Percentiles rank a stretch among this genome's conserved stretches.
Evolutionary conservation across 2,329 filamentous ascomycete genomes (phyloP).

Genomic region (Epichloe hybrida): DNA sequence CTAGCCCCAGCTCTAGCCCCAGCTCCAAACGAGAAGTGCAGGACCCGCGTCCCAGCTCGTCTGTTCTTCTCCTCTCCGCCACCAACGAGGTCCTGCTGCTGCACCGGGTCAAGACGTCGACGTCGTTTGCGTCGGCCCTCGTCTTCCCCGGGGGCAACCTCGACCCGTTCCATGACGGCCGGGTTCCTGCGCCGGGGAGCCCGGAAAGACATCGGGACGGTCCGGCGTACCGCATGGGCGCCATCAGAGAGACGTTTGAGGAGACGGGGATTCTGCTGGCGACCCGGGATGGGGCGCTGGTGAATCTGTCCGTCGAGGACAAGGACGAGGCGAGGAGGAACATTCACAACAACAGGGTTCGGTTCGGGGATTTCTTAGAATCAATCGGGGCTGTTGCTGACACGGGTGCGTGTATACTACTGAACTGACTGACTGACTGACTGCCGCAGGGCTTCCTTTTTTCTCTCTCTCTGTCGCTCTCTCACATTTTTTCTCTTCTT

Average conservation of each 20-base stretch:
- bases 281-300: constrained; percentile 34
- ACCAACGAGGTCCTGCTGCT: constrained; percentile 79
- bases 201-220: constrained; percentile 55
- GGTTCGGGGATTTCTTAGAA: constrained; percentile 53
- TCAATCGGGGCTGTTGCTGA: constrained; percentile 48
- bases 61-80: constrained; percentile 74
- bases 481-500: not conserved
- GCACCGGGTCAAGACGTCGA: constrained; percentile 69
- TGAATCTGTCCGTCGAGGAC: constrained; percentile 46
- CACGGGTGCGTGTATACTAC: constrained; percentile 35
- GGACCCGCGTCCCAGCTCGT: constrained; percentile 53
- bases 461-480: not conserved
- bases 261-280: constrained; percentile 84
- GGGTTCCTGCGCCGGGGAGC: constrained; percentile 30
- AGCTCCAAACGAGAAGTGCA: constrained; percentile 12
- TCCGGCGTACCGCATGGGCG: constrained; percentile 62
- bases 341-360: constrained; percentile 53
- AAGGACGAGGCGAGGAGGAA: constrained; percentile 51
- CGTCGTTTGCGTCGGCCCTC: constrained; percentile 79
- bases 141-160: constrained; percentile 81
- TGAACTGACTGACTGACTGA: too few relatives aligned
- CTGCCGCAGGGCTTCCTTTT: not conserved
- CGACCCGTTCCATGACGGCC: constrained; percentile 62
- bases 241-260: constrained; percentile 86
- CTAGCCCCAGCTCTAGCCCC: not conserved